Evolutionary conservation across 2,329 filamentous ascomycete species (phyloP), one percentile per base, ranked within the genome.

Genomic region (Neofusicoccum cordaticola): DNA sequence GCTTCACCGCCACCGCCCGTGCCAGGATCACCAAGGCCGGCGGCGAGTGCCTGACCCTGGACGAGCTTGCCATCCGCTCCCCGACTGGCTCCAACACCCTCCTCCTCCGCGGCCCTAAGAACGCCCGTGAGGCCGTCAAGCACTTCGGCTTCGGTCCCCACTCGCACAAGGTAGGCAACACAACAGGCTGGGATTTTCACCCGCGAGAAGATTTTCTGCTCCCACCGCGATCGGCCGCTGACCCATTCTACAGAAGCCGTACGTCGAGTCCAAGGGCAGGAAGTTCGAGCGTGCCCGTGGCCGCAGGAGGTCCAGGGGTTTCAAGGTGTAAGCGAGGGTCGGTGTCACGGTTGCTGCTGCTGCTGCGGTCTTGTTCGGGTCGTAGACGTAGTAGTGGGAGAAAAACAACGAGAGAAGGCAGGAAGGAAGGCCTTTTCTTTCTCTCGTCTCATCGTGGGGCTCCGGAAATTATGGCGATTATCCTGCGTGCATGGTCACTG

Each of bases 201-300:
- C 68, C 63, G 71, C 66, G 67, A 66, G 45, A n/a, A 27, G n/a
- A 27, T 52, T 56, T 31, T 31, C 5, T 47, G 12, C 41, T 58
- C 4, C 11, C 12, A 42, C 8, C 22, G 19, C 27, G 27, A 37
- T 27, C 27, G 47, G 31, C 9, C 41, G 47, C 66, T 71, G 61
- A 71, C 66, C 31, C 19, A 4, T 47, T 31, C 47, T 75, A 67
- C 72, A 95, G 94, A 98, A 97, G 88, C 94, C 94, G 74, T 91
- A 96, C 76, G 88, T 99, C 78, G 88, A 92, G 84, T 96, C 92
- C 87, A 99, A 99, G 91, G 96, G 96, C 79, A 91, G 95, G 85
- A 99, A 99, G 88, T 99, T 99, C 87, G 96, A 99, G 90, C 88
- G 89, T 78, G 95, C 93, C 78, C 93, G 95, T 95, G 96, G 95